Evolutionary conservation across 306 rosid species (phyloP).

Genomic region (Arachis hypogaea): DNA sequence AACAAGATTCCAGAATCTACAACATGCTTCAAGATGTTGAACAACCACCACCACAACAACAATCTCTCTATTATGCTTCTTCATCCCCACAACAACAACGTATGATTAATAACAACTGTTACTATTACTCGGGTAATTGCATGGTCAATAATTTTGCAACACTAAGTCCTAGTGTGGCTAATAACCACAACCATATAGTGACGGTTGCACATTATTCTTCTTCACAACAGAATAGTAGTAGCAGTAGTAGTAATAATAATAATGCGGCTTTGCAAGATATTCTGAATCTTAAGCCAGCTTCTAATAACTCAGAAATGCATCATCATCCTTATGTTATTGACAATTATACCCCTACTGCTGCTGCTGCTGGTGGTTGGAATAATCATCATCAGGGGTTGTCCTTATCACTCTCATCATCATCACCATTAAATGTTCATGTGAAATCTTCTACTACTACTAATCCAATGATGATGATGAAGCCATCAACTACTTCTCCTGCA

Average conservation of each 20-base stretch:
- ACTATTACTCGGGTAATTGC: conserved; percentile 42
- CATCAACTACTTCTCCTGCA: no score
- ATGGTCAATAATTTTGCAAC: conserved; percentile 36
- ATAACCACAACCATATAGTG: conserved; percentile 2
- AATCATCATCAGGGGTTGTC: conserved; percentile 68
- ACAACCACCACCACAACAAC: not conserved
- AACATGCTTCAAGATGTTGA: conserved; percentile 47
- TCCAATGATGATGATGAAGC: no score
- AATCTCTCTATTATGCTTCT: conserved; percentile 23
- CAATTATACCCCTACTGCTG: conserved; percentile 14
- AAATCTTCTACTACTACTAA: conserved; percentile 34
- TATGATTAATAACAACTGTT: not conserved
- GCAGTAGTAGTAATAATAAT: conserved; percentile 1
- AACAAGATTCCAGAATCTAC: not conserved
- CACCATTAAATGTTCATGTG: conserved; percentile 30
- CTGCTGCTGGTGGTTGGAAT: conserved; percentile 34
- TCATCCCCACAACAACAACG: conserved; percentile 36
- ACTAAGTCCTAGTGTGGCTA: not conserved
- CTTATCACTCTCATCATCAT: conserved; percentile 79
- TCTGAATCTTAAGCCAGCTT: no score
- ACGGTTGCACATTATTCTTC: conserved; percentile 10
- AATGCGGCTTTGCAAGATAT: not conserved
- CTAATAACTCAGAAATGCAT: conserved; percentile 38
- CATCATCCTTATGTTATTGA: conserved; percentile 19
- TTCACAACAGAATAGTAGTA: not conserved